phyloP scores from a whole-genome alignment of 1,139 yeast genomes.

The Debaryomyces singareniensis region DNA sequence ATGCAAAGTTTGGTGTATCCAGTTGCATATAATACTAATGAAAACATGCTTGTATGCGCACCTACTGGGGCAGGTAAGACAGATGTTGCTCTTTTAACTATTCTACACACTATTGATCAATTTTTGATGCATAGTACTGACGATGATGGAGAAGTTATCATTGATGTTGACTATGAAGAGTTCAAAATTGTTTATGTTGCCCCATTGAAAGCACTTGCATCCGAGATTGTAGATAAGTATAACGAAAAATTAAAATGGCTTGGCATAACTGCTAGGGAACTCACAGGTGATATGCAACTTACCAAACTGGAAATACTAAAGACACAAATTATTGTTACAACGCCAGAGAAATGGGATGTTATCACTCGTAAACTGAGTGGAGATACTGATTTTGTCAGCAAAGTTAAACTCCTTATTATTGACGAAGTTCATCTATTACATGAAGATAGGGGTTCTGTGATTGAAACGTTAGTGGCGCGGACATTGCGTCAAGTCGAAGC shows the following conservation, averaged over 20 bases:
- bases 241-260: conserved; percentile 73
- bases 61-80: conserved; percentile 99
- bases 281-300: conserved; percentile 96
- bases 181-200: conserved; percentile 94
- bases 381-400: conserved; percentile 79
- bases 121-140: conserved; percentile 41
- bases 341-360: conserved; percentile 99
- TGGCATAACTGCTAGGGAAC: conserved; percentile 79
- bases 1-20: conserved; percentile 92
- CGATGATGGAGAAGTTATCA: conserved; percentile 43
- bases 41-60: conserved; percentile 95
- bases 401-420: conserved; percentile 77
- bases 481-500: conserved; percentile 92
- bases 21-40: conserved; percentile 87
- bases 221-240: conserved; percentile 92
- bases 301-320: conserved; percentile 74
- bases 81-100: conserved; percentile 85
- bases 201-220: conserved; percentile 93
- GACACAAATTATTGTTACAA: conserved; percentile 90
- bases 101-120: conserved; percentile 76
- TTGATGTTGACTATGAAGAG: conserved; percentile 69
- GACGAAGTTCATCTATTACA: conserved; percentile 96
- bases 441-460: conserved; percentile 97
- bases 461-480: conserved; percentile 92
- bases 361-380: conserved; percentile 87